Evolutionary conservation across 495 filamentous ascomycete species (phyloP).

Genomic region (Penicillium silybi): DNA sequence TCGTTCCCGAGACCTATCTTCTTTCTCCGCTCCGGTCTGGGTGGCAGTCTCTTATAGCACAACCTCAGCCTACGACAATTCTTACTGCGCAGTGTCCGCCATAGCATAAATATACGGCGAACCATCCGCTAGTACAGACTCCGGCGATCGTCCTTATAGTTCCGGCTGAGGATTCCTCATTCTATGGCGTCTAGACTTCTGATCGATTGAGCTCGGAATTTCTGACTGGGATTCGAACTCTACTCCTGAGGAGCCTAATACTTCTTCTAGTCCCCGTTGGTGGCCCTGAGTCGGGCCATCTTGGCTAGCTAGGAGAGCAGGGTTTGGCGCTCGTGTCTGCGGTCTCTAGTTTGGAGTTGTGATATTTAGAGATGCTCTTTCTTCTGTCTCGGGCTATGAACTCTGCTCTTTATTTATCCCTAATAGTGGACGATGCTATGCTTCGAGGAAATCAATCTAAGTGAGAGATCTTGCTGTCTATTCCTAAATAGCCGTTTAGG

Average conservation of each 20-base stretch:
- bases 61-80: no score
- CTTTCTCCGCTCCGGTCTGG: no score
- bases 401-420: background rate
- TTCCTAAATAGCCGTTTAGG: background rate
- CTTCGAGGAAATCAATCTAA: conserved; percentile 6
- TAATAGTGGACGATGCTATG: background rate
- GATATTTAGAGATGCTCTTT: no score
- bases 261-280: background rate
- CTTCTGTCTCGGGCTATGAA: background rate
- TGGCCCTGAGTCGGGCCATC: background rate
- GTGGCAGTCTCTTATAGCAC: no score
- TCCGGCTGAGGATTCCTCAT: background rate
- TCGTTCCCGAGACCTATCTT: background rate
- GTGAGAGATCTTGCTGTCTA: background rate
- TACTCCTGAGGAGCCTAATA: no score
- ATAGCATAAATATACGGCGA: background rate
- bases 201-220: background rate
- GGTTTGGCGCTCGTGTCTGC: no score
- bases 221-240: background rate
- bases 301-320: background rate
- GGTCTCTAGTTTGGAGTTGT: no score
- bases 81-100: no score
- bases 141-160: background rate
- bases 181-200: background rate
- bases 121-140: background rate